A percentile compares a stretch with the other conserved stretches of the same genome.
phyloP scores from a whole-genome alignment of 371 early-diverging fungal genomes.

The Rhizopus sp. region DNA sequence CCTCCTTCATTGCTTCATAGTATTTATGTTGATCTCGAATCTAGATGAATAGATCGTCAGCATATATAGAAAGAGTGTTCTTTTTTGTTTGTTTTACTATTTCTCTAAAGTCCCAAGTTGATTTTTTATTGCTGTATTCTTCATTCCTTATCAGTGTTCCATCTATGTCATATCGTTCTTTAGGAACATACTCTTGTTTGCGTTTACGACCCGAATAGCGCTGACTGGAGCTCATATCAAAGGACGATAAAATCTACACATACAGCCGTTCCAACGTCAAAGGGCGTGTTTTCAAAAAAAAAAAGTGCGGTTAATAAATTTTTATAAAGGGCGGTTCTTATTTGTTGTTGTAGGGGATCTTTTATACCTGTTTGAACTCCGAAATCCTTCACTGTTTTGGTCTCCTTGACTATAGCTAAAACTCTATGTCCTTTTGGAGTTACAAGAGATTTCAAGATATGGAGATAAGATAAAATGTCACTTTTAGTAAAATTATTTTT shows the following conservation, averaged over 20 bases:
- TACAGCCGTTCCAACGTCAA: background rate
- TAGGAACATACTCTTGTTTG: slow-evolving; percentile 30
- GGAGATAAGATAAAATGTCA: too few species aligned
- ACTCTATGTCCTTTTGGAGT: too few species aligned
- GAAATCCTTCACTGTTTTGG: too few species aligned
- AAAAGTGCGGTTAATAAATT: slow-evolving; percentile 1
- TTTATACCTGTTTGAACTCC: too few species aligned
- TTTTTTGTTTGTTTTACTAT: slow-evolving; percentile 27
- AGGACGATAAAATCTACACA: background rate
- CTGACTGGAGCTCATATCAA: background rate
- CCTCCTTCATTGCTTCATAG: slow-evolving; percentile 35
- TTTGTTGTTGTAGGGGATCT: too few species aligned
- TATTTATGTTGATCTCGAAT: slow-evolving; percentile 28
- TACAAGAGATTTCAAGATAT: too few species aligned
- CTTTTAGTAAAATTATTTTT: too few species aligned
- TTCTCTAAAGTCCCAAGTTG: slow-evolving; percentile 43
- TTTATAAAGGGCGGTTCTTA: background rate
- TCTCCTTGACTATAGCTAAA: too few species aligned
- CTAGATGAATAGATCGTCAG: slow-evolving; percentile 14
- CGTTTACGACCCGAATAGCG: slow-evolving; percentile 13
- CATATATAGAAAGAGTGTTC: background rate
- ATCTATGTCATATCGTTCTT: slow-evolving; percentile 43
- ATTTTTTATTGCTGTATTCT: slow-evolving; percentile 25
- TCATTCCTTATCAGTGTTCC: slow-evolving; percentile 40
- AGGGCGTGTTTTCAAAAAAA: background rate